These are phyloP conservation scores for Candida odintsovae DNA, from an alignment of 805 yeast species.

Conservation along the genomic window DNA sequence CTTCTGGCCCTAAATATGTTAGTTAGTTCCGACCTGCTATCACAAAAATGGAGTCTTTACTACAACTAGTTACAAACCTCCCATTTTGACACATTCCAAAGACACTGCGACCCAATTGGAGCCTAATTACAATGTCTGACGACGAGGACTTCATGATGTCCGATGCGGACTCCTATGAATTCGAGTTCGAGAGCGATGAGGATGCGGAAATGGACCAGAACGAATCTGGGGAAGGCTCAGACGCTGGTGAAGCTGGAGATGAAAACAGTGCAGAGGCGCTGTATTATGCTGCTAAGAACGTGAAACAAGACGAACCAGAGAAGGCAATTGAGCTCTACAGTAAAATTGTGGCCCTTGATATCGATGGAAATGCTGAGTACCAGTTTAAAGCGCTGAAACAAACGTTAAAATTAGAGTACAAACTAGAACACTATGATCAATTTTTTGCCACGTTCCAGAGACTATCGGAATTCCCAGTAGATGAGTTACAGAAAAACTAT, in stretches of 20 bases:
- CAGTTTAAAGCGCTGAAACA: constrained; percentile 24
- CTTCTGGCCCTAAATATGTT: too few species aligned
- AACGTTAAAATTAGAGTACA: constrained; percentile 18
- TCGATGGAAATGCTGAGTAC: constrained; percentile 22
- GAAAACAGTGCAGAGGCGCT: constrained; percentile 26
- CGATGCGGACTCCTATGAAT: constrained; percentile 25
- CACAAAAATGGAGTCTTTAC: too few species aligned
- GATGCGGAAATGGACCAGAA: neutral
- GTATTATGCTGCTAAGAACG: constrained; percentile 22
- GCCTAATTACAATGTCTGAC: constrained; percentile 23
- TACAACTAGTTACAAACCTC: too few species aligned
- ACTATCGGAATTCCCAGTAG: constrained; percentile 10
- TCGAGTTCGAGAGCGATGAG: constrained; percentile 17
- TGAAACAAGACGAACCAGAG: constrained; percentile 21
- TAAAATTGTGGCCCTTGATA: constrained; percentile 25
- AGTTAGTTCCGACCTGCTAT: neutral
- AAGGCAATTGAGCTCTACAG: constrained; percentile 14
- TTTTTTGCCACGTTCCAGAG: constrained; percentile 5
- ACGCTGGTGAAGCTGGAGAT: constrained; percentile 6
- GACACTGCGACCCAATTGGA: too few species aligned
- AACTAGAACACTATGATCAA: constrained; percentile 10
- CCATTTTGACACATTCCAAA: too few species aligned
- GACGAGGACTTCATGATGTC: constrained; percentile 26
- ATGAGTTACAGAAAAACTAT: constrained; percentile 20
- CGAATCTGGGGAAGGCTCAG: constrained; percentile 12